Evolutionary conservation across 1,139 yeast species (phyloP).

Genomic region (Candida sanyaensis): DNA sequence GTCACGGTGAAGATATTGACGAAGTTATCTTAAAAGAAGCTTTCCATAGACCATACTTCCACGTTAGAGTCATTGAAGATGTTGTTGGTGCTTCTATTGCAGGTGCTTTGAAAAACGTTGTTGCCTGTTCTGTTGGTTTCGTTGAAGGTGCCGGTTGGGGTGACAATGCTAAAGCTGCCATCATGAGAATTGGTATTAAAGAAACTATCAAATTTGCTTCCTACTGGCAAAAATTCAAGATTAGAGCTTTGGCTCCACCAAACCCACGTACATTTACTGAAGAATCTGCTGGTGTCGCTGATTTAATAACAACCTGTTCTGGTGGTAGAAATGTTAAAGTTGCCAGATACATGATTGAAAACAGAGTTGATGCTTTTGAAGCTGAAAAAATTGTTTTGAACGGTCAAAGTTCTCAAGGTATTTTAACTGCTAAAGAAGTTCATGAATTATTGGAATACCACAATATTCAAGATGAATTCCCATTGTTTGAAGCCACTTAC

Average conservation of each 20-base stretch:
- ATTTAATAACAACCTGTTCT: constrained; percentile 91
- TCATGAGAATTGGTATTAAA: constrained; percentile 88
- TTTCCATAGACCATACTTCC: constrained; percentile 96
- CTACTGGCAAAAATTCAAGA: constrained; percentile 65
- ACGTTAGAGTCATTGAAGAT: constrained; percentile 84
- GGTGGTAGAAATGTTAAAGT: constrained; percentile 95
- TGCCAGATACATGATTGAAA: constrained; percentile 74
- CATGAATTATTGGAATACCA: constrained; percentile 72
- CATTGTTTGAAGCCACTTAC: constrained; percentile 84
- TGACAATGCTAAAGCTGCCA: constrained; percentile 94
- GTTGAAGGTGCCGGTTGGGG: constrained; percentile 98
- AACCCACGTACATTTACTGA: constrained; percentile 79
- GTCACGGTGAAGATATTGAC: constrained; percentile 75
- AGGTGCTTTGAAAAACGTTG: constrained; percentile 93
- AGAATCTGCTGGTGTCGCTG: constrained; percentile 96
- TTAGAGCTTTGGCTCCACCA: constrained; percentile 66
- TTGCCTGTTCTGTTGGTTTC: constrained; percentile 91
- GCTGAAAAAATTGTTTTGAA: constrained; percentile 82
- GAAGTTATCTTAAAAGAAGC: constrained; percentile 65
- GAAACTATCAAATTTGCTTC: constrained; percentile 69
- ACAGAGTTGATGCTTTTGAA: constrained; percentile 70
- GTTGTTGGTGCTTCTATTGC: constrained; percentile 93
- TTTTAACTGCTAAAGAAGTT: constrained; percentile 85
- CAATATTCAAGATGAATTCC: constrained; percentile 70
- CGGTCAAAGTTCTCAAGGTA: constrained; percentile 95